These are phyloP conservation scores for Tuber melanosporum DNA, from an alignment of 495 filamentous ascomycete genomes.

Conservation along the genomic window DNA sequence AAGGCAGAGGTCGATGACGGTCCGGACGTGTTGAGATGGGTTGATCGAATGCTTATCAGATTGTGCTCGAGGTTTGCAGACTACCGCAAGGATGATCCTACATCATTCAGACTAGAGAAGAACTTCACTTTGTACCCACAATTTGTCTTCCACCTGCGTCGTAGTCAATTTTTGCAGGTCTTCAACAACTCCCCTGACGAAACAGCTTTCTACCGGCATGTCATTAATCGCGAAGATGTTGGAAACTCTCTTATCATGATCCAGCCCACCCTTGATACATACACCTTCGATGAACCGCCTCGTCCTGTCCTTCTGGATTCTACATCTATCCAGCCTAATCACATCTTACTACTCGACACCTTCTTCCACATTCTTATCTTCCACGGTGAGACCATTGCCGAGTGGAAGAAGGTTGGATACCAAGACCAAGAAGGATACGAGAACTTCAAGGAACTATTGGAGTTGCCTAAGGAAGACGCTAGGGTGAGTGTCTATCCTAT, in stretches of 20 bases:
- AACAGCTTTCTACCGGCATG: slow-evolving; percentile 96
- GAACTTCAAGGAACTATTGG: slow-evolving; percentile 81
- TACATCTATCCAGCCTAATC: slow-evolving; percentile 87
- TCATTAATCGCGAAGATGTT: slow-evolving; percentile 95
- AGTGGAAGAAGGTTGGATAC: slow-evolving; percentile 97
- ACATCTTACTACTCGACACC: slow-evolving; percentile 91
- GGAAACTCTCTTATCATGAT: slow-evolving; percentile 98
- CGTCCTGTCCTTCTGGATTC: slow-evolving; percentile 92
- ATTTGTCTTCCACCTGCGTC: slow-evolving; percentile 98
- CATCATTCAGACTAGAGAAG: slow-evolving; percentile 96
- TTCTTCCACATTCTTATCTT: slow-evolving; percentile 99
- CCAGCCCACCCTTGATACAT: slow-evolving; percentile 94
- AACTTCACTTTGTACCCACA: slow-evolving; percentile 99
- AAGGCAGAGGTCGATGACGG: slow-evolving; percentile 99
- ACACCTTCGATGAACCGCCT: slow-evolving; percentile 88
- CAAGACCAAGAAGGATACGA: slow-evolving; percentile 98
- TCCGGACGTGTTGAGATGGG: slow-evolving; percentile 97
- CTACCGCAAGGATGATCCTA: slow-evolving; percentile 96
- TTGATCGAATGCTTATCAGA: slow-evolving; percentile 96
- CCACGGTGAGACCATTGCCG: slow-evolving; percentile 94
- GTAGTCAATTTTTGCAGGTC: slow-evolving; percentile 96
- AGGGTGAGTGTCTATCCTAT: slow-evolving; percentile 32
- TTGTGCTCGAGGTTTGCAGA: slow-evolving; percentile 96
- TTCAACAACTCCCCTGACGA: slow-evolving; percentile 99
- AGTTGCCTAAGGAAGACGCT: slow-evolving; percentile 96